Base-by-base conservation (phyloP, 768 basidiomycete species). In the Filobasidium floriforme region DNA sequence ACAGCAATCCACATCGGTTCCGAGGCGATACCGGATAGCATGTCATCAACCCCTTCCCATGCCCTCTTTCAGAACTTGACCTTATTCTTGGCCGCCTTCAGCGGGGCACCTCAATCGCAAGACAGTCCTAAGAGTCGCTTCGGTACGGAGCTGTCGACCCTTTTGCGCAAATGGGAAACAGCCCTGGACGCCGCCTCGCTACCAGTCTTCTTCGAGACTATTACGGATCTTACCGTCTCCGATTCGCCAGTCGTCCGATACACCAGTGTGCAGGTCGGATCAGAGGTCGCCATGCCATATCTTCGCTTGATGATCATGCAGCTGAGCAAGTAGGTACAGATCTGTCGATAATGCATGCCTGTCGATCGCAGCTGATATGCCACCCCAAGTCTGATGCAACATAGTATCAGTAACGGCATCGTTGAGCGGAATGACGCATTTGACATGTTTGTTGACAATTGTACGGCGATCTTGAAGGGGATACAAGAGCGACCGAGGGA, bases 31-130 rank as follows among this genome's bases (percentile, higher is more conserved):
- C 26, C 54, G 22, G 24, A 32, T 26, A 15, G 3, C 15, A 15
- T 32, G 24, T 22, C 46, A 5, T 24, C 29, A 5, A 57, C 54
- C 5, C 54, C 54, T 24, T 57, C 54, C 14, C 22, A 57, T 28
- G 29, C 54, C n/a, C 54, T 57, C 15, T 57, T 57, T 32, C 86
- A 88, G 71, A 89, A 91, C 73, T 80, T 90, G 12, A 88, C 88
- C 0, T 79, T 90, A 40, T 90, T 88, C 78, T 80, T 92, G 57
- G 85, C 89, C 1, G 84, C 88, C 0, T 82, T 87, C 29, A 86
- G 86, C 43, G 87, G 88, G 1, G 81, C 85, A 7, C 29, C 54
- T 15, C 29, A 24, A 57, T 24, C 19, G 6, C 22, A 24, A 24
- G 54, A 57, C 54, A 32, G 22, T 26, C 14, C 22, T 3, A 57